A percentile compares a stretch with the other conserved stretches of the same genome.
Evolutionary conservation across 805 yeast genomes (phyloP).

Genomic region (Kodamaea restingae): DNA sequence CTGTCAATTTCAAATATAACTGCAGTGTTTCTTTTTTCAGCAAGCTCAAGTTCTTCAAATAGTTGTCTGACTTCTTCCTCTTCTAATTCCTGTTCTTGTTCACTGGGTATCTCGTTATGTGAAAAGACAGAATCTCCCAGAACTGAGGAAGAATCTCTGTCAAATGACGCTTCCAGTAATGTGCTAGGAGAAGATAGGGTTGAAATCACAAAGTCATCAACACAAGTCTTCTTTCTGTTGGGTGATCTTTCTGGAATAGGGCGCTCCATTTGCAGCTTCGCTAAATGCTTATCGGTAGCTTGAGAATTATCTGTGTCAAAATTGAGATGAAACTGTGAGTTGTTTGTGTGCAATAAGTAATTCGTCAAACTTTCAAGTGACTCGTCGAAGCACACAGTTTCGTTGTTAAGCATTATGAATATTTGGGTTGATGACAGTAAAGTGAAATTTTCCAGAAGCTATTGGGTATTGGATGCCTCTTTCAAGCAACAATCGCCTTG

Average conservation of each 20-base stretch:
- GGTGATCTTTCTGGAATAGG: slow-evolving; percentile 8
- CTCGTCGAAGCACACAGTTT: not conserved
- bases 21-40: slow-evolving; percentile 14
- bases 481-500: too few relatives aligned
- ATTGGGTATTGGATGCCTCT: too few relatives aligned
- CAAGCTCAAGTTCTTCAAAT: slow-evolving; percentile 19
- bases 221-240: slow-evolving; percentile 1
- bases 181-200: slow-evolving; percentile 13
- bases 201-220: not conserved
- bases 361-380: not conserved
- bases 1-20: slow-evolving; percentile 21
- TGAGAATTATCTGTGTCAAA: not conserved
- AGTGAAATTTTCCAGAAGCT: too few relatives aligned
- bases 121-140: slow-evolving; percentile 16
- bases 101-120: slow-evolving; percentile 2
- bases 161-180: slow-evolving; percentile 19
- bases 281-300: not conserved
- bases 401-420: too few relatives aligned
- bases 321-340: not conserved
- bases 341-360: not conserved
- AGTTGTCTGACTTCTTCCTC: slow-evolving; percentile 16
- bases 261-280: not conserved
- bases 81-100: slow-evolving; percentile 6
- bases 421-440: too few relatives aligned
- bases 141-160: slow-evolving; percentile 13